Base-by-base conservation (phyloP, 2,329 filamentous ascomycete genomes). In the Geosmithia morbida region DNA sequence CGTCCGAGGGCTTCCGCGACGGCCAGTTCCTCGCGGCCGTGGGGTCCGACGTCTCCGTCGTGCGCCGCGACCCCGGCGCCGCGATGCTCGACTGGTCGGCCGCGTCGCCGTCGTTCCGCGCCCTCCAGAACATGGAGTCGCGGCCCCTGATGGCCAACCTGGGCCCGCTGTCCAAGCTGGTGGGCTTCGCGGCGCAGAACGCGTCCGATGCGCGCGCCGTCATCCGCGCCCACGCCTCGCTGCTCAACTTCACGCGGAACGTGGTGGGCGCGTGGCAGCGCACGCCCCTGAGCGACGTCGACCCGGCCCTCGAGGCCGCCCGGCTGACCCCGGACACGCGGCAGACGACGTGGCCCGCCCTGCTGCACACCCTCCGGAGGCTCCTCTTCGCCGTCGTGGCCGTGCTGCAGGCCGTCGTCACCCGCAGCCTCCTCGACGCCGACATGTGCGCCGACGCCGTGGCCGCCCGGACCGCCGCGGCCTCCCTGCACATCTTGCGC, bases 291-390 rank as follows among this genome's bases (percentile, higher is more conserved):
- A 87, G 85, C 1, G 73, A 77, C 45, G 68, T 94, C 40, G 87
- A 94, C 53, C 62, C 71, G 11, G 74, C 79, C 0, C 77, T 85
- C 47, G 85, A 94, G 55, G 59, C 63, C 2, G 64, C 72, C 8
- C 75, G 72, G 46, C 65, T 94, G 7, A 76, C 80, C 19, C 70
- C 76, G 1, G 79, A 86, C 48, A 83, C 85, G 0, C 60, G 79
- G 37, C 71, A 76, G 51, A 76, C 64, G 17, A 87, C 87, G 0
- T 77, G 84, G 58, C 81, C 84, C 0, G 67, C 74, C 29, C 68
- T 95, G 5, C 90, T 86, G 83, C 79, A 80, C 52, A 62, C 90
- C 2, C 69, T 95, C 7, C 81, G 81, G 53, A 83, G 85, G 48
- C 75, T 82, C 41, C 67, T 95, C 57, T 95, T 89, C 57, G 79